Base-by-base conservation (phyloP, 495 filamentous ascomycete species). In the Trichocladium uniseriatum region DNA sequence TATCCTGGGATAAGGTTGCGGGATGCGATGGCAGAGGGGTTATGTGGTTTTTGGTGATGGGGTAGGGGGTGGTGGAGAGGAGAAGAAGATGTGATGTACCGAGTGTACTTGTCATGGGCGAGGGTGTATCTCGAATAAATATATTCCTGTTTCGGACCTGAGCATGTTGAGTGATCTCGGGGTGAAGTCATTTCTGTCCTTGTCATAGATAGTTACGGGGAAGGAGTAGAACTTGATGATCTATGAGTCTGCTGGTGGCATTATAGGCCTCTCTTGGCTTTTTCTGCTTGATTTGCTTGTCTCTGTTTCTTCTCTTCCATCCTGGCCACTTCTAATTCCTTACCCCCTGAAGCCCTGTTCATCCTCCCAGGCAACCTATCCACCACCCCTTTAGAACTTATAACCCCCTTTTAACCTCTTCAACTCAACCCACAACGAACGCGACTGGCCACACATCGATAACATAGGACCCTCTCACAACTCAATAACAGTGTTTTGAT, bases 121-220 rank as follows among this genome's bases (percentile, higher is more conserved):
- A 53, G 6, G 55, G 50, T 3, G 41, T 10, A 53, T 57, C 19
- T 43, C 43, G 9, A 43, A 38, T n/a, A 24, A 51, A 24, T 53
- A 57, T 45, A 3, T 49, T 1, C 49, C 49, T 2, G 51, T 53
- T 19, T 31, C 39, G 1, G 55, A 57, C 28, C 4, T 57, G 9
- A 15, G 15, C 21, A 47, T 49, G 31, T 14, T 52, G 40, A 45
- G 49, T 5, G 49, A 52, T 2, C 21, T 40, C 38, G 38, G 35
- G 9, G 3, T 24, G 20, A 41, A 41, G 13, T 41, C 10, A 16
- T 42, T 42, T 18, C 20, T 16, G 6, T 6, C 38, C 6, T 6
- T 24, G 16, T 18, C 21, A 14, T 24, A 10, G 9, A 38, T 13
- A 37, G 42, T 1, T 19, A 18, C 24, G 15, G 41, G 14, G 38